These are phyloP conservation scores for Coemansia sp. DNA, from an alignment of 192 early-diverging fungal genomes.

Conservation along the genomic window DNA sequence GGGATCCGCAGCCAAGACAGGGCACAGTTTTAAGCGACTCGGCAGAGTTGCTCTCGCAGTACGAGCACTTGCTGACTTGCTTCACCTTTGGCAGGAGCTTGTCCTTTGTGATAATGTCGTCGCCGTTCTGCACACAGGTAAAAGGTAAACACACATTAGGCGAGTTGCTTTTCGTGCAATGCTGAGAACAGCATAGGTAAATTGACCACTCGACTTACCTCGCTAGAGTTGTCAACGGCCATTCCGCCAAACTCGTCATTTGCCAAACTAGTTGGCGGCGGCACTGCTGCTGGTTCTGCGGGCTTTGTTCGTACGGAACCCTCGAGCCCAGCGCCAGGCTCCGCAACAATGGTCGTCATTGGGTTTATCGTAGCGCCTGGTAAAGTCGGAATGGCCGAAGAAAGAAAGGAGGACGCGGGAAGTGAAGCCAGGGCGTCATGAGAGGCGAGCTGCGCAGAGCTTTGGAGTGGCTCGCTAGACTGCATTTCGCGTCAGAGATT, in stretches of 20 bases:
- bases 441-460: slow-evolving; percentile 7
- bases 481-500: slow-evolving; percentile 8
- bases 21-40: slow-evolving; percentile 54
- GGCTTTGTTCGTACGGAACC: slow-evolving; percentile 8
- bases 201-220: slow-evolving; percentile 16
- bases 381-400: not conserved
- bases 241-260: slow-evolving; percentile 21
- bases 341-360: not conserved
- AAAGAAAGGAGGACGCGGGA: not conserved
- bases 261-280: not conserved
- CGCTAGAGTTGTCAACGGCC: slow-evolving; percentile 48
- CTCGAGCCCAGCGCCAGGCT: not conserved
- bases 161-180: not conserved
- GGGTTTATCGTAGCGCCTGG: not conserved
- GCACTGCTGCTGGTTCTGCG: slow-evolving; percentile 3
- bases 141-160: not conserved
- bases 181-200: not conserved
- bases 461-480: slow-evolving; percentile 14
- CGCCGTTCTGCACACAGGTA: slow-evolving; percentile 26
- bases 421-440: not conserved
- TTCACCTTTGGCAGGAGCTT: slow-evolving; percentile 50
- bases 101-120: slow-evolving; percentile 51
- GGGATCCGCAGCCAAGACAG: slow-evolving; percentile 49
- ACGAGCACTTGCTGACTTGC: slow-evolving; percentile 53
- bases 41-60: slow-evolving; percentile 51